phyloP scores from a whole-genome alignment of 1,284 basidiomycete species.

The Sphagnurus paluster region DNA sequence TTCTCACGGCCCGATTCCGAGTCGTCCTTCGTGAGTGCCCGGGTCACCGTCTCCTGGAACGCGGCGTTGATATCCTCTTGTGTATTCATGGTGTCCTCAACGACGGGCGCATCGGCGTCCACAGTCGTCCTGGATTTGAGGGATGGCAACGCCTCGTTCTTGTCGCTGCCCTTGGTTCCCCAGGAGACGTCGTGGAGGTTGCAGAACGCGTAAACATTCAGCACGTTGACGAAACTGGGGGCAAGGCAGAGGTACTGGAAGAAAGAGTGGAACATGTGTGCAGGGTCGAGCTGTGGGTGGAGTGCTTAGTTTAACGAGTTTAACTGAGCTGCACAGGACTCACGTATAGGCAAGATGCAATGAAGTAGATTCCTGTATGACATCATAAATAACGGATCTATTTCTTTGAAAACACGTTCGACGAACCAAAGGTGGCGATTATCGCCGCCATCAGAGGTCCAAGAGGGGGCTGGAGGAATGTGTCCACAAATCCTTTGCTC shows the following conservation, averaged over 20 bases:
- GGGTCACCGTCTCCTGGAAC: conserved; percentile 82
- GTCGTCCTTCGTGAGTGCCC: conserved; percentile 75
- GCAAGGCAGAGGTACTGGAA: conserved; percentile 79
- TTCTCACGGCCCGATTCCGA: conserved; percentile 58
- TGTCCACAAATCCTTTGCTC: conserved; percentile 38
- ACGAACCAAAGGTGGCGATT: conserved; percentile 73
- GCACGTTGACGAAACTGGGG: conserved; percentile 78
- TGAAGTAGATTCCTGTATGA: conserved; percentile 58
- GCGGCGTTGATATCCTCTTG: conserved; percentile 80
- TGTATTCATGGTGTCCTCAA: conserved; percentile 69
- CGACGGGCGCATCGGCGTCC: conserved; percentile 62
- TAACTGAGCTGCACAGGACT: conserved; percentile 27
- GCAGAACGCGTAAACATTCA: conserved; percentile 89
- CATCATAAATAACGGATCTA: conserved; percentile 31
- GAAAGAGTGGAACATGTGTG: conserved; percentile 88
- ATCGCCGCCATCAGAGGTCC: conserved; percentile 77
- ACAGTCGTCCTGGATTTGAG: conserved; percentile 72
- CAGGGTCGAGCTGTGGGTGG: conserved; percentile 68
- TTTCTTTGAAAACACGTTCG: conserved; percentile 18
- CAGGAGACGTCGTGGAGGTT: conserved; percentile 81
- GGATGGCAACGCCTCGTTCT: conserved; percentile 80
- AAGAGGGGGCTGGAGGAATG: conserved; percentile 63
- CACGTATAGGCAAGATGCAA: conserved; percentile 78
- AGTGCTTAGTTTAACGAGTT: background rate
- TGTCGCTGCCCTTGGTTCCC: conserved; percentile 89